Evolutionary conservation across 192 early-diverging fungal species (phyloP).

Genomic region (Coemansia sp.): DNA sequence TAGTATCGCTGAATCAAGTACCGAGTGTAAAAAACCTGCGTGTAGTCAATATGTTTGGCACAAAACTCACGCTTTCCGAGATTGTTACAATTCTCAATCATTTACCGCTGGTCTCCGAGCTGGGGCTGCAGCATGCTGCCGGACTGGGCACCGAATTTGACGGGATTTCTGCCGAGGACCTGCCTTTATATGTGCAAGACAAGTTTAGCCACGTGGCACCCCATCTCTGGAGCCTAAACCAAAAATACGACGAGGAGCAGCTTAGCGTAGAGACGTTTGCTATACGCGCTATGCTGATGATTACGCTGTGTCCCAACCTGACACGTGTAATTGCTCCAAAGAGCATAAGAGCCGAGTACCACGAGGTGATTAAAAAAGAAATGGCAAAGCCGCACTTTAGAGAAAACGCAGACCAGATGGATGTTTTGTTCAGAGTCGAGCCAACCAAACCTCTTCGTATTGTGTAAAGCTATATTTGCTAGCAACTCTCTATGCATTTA

Average conservation of each 20-base stretch:
- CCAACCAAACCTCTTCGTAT: neutral
- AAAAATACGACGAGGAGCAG: neutral
- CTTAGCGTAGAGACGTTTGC: neutral
- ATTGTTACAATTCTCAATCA: neutral
- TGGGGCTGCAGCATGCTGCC: neutral
- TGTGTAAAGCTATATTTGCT: neutral
- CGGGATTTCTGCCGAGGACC: neutral
- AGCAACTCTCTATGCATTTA: no score
- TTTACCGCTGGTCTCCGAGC: neutral
- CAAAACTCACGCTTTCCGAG: neutral
- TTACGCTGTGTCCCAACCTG: neutral
- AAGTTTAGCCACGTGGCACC: neutral
- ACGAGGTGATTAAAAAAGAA: neutral
- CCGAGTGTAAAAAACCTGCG: neutral
- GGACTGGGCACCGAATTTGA: neutral
- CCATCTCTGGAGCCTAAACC: conserved; percentile 3
- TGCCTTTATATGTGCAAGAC: no score
- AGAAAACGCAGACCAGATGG: neutral
- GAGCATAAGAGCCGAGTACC: neutral
- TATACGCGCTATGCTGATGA: neutral
- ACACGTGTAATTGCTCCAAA: neutral
- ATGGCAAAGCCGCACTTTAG: neutral
- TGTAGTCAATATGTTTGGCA: neutral
- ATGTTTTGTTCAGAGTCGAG: neutral
- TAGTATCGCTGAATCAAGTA: neutral